Evolutionary conservation across 768 basidiomycete species (phyloP), one percentile per base, ranked within the genome.

Genomic region (Termitomyces sp.): DNA sequence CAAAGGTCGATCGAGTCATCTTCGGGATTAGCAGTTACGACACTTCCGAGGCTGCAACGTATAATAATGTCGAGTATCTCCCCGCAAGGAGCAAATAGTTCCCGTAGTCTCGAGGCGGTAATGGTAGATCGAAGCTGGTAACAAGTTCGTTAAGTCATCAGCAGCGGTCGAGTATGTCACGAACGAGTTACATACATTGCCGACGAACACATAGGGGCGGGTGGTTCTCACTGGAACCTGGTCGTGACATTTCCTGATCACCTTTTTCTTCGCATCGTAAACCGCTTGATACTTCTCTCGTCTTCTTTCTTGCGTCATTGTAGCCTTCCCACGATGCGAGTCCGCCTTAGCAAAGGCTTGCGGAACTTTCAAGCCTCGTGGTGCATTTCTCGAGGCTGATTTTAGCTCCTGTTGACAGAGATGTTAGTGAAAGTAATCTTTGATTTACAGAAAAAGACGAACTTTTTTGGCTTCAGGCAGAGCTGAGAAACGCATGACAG

Each of bases 101-200:
- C 52, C 41, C 64, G 51, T 30, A 84, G 68, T 9, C 68, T 65
- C 6, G 66, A 61, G 48, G 72, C 68, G 20, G 69, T 74, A 50
- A 78, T 74, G 2, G 68, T 63, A 11, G 76, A 70, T 45, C 73
- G 66, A 33, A 78, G 50, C 75, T 78, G 60, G 53, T 12, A 55
- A n/a, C 8, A 20, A 34, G 49, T 6, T 13, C 13, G 16, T 56
- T n/a, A 46, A 34, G 48, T 47, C 54, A 6, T 46, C 54, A 8
- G 27, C 45, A 50, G 18, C 39, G 39, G 36, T 11, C 9, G 39
- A 6, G 6, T 13, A 42, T 20, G 37, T 49, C 9, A 50, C 37
- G 12, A 49, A 48, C 18, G 7, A 52, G 24, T 12, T 15, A 73
- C 84, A 61, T 63, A 88, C 88, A 66, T 88, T 88, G 42, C 88